These are phyloP conservation scores for Cryptococcus amylolentus DNA, from an alignment of 1,284 basidiomycete genomes.

Conservation along the genomic window DNA sequence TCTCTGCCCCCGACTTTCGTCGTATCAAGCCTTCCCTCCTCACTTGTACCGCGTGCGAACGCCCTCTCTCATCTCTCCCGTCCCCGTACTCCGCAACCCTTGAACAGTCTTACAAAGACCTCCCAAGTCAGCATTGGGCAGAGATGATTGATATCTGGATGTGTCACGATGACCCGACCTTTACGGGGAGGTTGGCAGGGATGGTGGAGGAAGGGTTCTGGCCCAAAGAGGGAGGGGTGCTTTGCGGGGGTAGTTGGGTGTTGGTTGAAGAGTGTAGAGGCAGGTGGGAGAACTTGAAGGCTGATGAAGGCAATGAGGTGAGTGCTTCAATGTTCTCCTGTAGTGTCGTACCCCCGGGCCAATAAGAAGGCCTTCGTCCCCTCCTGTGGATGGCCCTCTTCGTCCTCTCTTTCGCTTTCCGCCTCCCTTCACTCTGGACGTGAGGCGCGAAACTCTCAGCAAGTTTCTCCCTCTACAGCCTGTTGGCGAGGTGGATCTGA, in stretches of 20 bases:
- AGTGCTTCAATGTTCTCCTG: slow-evolving; percentile 9
- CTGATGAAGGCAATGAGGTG: slow-evolving; percentile 58
- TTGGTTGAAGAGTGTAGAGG: slow-evolving; percentile 65
- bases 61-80: slow-evolving; percentile 68
- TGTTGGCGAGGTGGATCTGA: background rate
- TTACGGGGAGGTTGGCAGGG: slow-evolving; percentile 65
- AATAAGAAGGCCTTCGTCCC: slow-evolving; percentile 80
- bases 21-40: slow-evolving; percentile 33
- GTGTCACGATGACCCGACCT: slow-evolving; percentile 86
- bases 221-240: slow-evolving; percentile 65
- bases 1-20: slow-evolving; percentile 36
- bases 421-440: background rate
- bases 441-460: slow-evolving; percentile 5
- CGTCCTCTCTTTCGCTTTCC: slow-evolving; percentile 16
- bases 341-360: slow-evolving; percentile 62
- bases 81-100: slow-evolving; percentile 58
- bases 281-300: slow-evolving; percentile 57
- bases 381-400: slow-evolving; percentile 60
- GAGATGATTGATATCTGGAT: slow-evolving; percentile 97
- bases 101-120: slow-evolving; percentile 66
- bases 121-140: slow-evolving; percentile 94
- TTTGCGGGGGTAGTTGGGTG: slow-evolving; percentile 82
- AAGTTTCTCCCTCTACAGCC: slow-evolving; percentile 4
- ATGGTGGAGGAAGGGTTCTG: slow-evolving; percentile 71
- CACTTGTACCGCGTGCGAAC: slow-evolving; percentile 53